These are phyloP conservation scores for Golubevia pallescens DNA, from an alignment of 1,284 basidiomycete species.

Conservation along the genomic window DNA sequence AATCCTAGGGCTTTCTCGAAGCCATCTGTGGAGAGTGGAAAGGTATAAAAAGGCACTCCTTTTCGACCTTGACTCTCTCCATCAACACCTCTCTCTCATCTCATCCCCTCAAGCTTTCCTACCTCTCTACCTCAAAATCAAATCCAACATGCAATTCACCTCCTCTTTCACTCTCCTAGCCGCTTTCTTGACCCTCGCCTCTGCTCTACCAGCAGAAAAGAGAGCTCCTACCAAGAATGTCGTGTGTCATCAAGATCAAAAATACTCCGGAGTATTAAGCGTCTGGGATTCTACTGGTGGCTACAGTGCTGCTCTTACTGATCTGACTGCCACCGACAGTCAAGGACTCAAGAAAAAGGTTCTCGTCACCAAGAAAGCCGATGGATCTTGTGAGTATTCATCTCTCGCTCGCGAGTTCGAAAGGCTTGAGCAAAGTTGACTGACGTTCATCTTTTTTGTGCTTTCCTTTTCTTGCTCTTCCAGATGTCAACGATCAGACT, in stretches of 20 bases:
- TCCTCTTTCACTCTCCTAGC: background rate
- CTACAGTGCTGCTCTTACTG: background rate
- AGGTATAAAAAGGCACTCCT: no score
- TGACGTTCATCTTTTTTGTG: background rate
- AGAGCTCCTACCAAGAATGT: background rate
- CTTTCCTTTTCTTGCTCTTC: background rate
- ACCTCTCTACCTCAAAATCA: background rate
- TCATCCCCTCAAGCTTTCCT: background rate
- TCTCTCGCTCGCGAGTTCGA: background rate
- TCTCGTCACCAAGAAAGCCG: background rate
- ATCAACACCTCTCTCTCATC: background rate
- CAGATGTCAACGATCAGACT: background rate
- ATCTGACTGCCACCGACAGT: background rate
- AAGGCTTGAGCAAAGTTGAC: background rate
- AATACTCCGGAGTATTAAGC: background rate
- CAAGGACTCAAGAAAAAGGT: background rate
- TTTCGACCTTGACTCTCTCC: background rate
- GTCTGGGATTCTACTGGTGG: background rate
- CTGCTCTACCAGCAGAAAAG: background rate
- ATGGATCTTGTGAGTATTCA: background rate
- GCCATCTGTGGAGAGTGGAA: no score
- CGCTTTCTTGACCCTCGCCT: background rate
- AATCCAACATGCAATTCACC: background rate
- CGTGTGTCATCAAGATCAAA: background rate
- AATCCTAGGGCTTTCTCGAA: no score